Base-by-base conservation (phyloP, 331 rosid genomes). In the Malus hybrid region DNA sequence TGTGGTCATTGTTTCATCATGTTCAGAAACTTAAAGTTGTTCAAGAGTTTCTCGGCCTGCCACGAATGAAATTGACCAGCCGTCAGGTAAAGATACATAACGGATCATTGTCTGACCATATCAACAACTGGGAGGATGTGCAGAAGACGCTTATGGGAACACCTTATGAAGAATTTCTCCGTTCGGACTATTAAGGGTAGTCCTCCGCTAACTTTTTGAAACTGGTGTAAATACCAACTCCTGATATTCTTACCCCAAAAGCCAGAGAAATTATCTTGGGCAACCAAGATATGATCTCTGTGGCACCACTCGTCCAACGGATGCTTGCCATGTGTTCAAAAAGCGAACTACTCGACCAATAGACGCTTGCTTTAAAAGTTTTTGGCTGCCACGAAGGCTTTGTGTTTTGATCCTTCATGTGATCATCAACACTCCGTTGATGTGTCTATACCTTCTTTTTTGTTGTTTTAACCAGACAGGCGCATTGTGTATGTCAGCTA, bases 31-130 rank as follows among this genome's bases (percentile, higher is more conserved):
- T 92, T 76, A 84, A 79, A 32, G 93, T 89, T 44, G 99, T 92
- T 73, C 88, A 81, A 79, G 89, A 79, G 66, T 94, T 94, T 78
- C 84, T 94, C 44, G 80, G 91, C 68, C 79, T 92, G 82, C 97
- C 97, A 4, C 61, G 15, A 79, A 87, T 73, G 92, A 79, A 83
- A 84, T 81, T 94, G 79, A 85, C 33, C 24, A 94, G 99, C 82
- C 92, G 85, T 36, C 97, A 94, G 72, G 89, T 94, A 46, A 92
- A 92, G 84, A 92, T 94, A 82, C 99, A 92, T 74, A 87, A 83
- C 52, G 96, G 97, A 44, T 82, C 87, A 20, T 50, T 92, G 76
- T 86, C 92, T 0, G 93, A 90, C 33, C 93, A 90, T 83, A 80
- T 92, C 75, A 81, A 61, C 73, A 89, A 94, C 85, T 92, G 96